A percentile compares a stretch with the other conserved stretches of the same genome.
Conservation (phyloP, 139 green algal genomes). For the Coelastrella sp. region DNA sequence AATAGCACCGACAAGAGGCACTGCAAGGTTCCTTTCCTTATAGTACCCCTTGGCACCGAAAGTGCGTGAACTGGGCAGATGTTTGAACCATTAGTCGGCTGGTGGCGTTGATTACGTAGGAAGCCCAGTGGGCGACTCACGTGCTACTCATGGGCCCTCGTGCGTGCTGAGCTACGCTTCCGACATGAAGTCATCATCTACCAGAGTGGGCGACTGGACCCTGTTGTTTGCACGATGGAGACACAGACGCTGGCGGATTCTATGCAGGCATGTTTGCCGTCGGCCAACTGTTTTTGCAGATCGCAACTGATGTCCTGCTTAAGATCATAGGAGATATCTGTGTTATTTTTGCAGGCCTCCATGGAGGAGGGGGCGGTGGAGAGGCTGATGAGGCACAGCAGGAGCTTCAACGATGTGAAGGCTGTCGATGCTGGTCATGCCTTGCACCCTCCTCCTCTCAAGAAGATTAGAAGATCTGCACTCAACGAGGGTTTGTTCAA, state of each 20-base stretch:
- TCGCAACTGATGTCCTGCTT: background rate
- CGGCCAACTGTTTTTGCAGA: background rate
- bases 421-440: conserved; percentile 38
- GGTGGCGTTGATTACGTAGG: background rate
- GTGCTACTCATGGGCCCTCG: background rate
- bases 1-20: too few species aligned
- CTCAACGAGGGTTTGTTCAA: background rate
- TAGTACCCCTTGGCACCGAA: too few species aligned
- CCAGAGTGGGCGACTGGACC: background rate
- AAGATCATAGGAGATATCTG: background rate
- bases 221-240: background rate
- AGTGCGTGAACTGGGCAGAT: background rate
- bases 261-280: background rate
- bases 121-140: background rate
- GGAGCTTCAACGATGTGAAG: conserved; percentile 43
- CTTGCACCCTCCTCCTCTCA: conserved; percentile 16
- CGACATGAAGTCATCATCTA: background rate
- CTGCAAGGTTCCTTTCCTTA: too few species aligned
- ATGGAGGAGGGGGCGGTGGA: conserved; percentile 1
- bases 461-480: conserved; percentile 11
- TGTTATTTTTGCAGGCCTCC: background rate
- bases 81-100: background rate
- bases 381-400: conserved; percentile 12
- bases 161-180: background rate
- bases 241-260: background rate